phyloP scores from a whole-genome alignment of 1,139 yeast genomes.

The Pichiaceae sp. region DNA sequence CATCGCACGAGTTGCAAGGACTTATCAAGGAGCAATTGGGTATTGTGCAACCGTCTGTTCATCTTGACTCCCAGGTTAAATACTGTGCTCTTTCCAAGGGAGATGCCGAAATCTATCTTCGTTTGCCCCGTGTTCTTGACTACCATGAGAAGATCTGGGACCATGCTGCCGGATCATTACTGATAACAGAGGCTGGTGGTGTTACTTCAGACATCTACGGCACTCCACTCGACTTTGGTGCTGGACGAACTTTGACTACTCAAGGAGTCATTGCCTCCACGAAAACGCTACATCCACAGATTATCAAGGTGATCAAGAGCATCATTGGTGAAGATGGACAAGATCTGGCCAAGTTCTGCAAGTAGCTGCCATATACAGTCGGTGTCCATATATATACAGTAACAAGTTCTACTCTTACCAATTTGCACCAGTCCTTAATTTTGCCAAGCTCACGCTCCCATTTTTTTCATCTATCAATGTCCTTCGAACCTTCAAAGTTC shows the following conservation, averaged over 20 bases:
- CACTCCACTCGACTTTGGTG: slow-evolving; percentile 68
- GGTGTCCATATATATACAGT: neutral
- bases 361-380: neutral
- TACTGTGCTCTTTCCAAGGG: slow-evolving; percentile 89
- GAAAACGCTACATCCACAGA: slow-evolving; percentile 48
- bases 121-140: slow-evolving; percentile 68
- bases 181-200: slow-evolving; percentile 89
- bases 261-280: slow-evolving; percentile 93
- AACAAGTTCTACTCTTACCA: too few relatives aligned
- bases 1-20: slow-evolving; percentile 84
- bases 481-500: slow-evolving; percentile 6
- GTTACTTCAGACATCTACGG: slow-evolving; percentile 79
- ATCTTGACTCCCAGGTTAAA: slow-evolving; percentile 92
- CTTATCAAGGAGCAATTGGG: slow-evolving; percentile 59
- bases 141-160: slow-evolving; percentile 98
- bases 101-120: slow-evolving; percentile 82
- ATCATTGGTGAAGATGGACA: slow-evolving; percentile 25
- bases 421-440: too few relatives aligned
- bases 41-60: slow-evolving; percentile 46
- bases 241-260: slow-evolving; percentile 71
- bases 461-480: too few relatives aligned
- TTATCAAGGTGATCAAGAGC: slow-evolving; percentile 50
- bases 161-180: slow-evolving; percentile 91
- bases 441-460: too few relatives aligned
- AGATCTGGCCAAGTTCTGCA: slow-evolving; percentile 17